Evolutionary conservation across 306 rosid genomes (phyloP).

Genomic region (Malus fusca): DNA sequence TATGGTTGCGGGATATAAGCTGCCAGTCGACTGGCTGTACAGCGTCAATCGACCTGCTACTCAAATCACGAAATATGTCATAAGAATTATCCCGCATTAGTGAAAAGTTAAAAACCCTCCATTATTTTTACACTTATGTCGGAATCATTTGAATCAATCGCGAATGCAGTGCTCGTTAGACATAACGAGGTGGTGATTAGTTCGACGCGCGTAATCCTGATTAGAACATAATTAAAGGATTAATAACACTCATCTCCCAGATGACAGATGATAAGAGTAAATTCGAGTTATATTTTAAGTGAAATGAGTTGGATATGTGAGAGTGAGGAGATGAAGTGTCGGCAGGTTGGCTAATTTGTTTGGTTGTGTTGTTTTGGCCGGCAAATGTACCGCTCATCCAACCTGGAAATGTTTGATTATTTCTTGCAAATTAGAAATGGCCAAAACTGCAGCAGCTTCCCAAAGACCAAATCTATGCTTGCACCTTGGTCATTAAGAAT

Average conservation of each 20-base stretch:
- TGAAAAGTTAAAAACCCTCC: too few species aligned
- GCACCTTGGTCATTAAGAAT: too few species aligned
- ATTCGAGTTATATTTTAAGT: neutral
- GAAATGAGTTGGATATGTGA: neutral
- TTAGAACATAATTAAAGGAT: neutral
- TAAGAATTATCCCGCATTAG: too few species aligned
- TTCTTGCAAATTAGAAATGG: neutral
- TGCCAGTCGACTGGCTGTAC: too few species aligned
- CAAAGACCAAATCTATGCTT: neutral
- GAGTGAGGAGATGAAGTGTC: neutral
- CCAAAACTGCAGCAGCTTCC: neutral
- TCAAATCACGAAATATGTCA: too few species aligned
- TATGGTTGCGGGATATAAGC: too few species aligned
- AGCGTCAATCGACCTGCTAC: too few species aligned
- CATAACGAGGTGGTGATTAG: too few species aligned
- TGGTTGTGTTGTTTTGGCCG: constrained; percentile 7
- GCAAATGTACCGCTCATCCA: neutral
- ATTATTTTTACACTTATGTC: too few species aligned
- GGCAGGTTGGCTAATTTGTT: neutral
- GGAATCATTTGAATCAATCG: too few species aligned
- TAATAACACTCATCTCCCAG: neutral
- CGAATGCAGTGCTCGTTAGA: too few species aligned
- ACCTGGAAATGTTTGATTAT: neutral
- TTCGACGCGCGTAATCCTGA: too few species aligned
- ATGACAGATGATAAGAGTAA: neutral